Base-by-base conservation (phyloP, 441 rosid genomes). In the Erodium texanum region DNA sequence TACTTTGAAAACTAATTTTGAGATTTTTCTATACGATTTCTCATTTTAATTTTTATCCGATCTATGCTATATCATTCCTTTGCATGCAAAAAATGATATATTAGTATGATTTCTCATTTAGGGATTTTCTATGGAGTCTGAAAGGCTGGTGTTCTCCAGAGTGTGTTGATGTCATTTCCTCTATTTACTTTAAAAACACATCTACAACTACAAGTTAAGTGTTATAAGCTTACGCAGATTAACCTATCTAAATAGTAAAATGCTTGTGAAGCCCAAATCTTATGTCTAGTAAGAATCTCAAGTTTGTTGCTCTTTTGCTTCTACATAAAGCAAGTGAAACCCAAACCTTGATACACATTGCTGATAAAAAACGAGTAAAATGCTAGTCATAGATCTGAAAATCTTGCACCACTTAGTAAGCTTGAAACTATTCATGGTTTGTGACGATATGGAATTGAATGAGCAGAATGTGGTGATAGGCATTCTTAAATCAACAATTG, bases 1-100 rank as follows among this genome's bases (percentile, higher is more conserved):
- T 61, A 59, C 41, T 74, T 10, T 34, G 68, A 67, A 67, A 67
- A 59, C 20, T 56, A 11, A 2, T 12, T 14, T 45, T 45, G 52
- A 12, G 52, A 45, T 45, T 45, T 11, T 12, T 12, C 16, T 45
- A 14, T 45, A 6, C 14, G 6, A 45, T 12, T 45, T 11, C 52
- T 45, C 52, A 15, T 45, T 45, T 45, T 34, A 14, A 12, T 45
- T 45, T 45, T 12, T 12, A 12, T 14, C 52, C 5, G 16, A 45
- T 1, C 16, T 45, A 45, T 14, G 52, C 52, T 45, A 45, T 45
- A 45, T 45, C 16, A 5, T 45, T 45, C 52, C 12, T 2, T 45
- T 45, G 52, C 5, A 45, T 45, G 52, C 52, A 45, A 45, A 45
- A 45, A 45, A 6, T 12, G 52, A n/a, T 45, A 45, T 12, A 45